Conservation (phyloP, 176 grass and related monocot species). For the Phragmites australis region DNA sequence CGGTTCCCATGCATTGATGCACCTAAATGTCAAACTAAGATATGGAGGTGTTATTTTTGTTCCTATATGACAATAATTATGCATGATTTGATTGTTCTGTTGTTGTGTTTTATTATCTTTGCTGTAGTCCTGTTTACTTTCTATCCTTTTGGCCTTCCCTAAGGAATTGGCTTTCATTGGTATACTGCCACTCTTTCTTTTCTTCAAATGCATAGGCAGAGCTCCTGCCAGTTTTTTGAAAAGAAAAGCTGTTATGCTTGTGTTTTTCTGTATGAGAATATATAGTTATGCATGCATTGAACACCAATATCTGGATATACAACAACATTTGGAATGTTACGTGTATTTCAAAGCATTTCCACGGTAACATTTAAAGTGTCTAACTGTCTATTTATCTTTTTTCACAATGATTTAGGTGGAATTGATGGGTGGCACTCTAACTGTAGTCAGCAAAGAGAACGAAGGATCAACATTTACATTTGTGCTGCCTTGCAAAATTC, state of each 20-base stretch:
- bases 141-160: no score
- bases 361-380: slow-evolving; percentile 6
- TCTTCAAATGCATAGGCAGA: no score
- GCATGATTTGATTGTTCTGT: no score
- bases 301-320: slow-evolving; percentile 3
- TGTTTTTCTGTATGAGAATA: neutral
- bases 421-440: slow-evolving; percentile 80
- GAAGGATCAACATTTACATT: slow-evolving; percentile 87
- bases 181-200: no score
- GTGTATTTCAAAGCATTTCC: slow-evolving; percentile 21
- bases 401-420: slow-evolving; percentile 67
- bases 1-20: slow-evolving; percentile 10
- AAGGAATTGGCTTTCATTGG: no score
- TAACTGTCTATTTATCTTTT: slow-evolving; percentile 22
- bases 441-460: slow-evolving; percentile 74
- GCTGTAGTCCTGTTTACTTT: no score
- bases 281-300: slow-evolving; percentile 9
- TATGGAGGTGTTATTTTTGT: neutral
- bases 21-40: slow-evolving; percentile 5
- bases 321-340: slow-evolving; percentile 18
- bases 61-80: neutral
- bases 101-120: no score
- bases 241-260: neutral
- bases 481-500: slow-evolving; percentile 74
- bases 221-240: no score